Conservation (phyloP, 495 filamentous ascomycete species). For the Hyaloscypha hepaticicola region DNA sequence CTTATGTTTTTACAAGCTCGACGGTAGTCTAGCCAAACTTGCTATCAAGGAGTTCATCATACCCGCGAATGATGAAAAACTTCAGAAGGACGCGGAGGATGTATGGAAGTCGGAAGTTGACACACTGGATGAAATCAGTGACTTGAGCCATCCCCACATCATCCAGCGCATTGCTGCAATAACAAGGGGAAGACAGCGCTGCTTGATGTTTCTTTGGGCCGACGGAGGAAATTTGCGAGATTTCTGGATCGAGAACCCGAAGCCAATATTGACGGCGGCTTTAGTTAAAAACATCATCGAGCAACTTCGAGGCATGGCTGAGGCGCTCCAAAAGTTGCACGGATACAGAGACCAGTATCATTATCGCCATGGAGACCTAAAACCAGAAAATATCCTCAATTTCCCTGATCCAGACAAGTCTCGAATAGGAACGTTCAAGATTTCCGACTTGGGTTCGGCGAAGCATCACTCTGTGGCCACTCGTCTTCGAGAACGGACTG, state of each 20-base stretch:
- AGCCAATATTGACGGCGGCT: neutral
- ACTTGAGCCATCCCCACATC: neutral
- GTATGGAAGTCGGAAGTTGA: too few relatives aligned
- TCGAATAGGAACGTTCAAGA: conserved; percentile 10
- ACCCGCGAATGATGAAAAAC: too few relatives aligned
- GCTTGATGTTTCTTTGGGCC: conserved; percentile 25
- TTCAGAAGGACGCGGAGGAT: neutral
- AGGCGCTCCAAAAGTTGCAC: too few relatives aligned
- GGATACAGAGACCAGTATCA: neutral
- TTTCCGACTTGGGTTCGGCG: too few relatives aligned
- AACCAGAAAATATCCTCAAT: conserved; percentile 10
- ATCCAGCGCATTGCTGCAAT: conserved; percentile 14
- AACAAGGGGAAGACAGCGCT: conserved; percentile 7
- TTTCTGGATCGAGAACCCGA: conserved; percentile 1
- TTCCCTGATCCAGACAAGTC: neutral
- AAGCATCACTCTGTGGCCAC: too few relatives aligned
- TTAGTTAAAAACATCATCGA: neutral
- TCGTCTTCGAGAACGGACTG: too few relatives aligned
- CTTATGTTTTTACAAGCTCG: too few relatives aligned
- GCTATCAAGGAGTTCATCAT: too few relatives aligned
- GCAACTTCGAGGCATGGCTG: too few relatives aligned
- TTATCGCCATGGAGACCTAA: conserved; percentile 3
- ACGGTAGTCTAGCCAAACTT: too few relatives aligned
- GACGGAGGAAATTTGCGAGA: conserved; percentile 23
- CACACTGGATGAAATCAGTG: too few relatives aligned